Percentiles rank a stretch among this genome's conserved stretches.
Conservation (phyloP, 345 rosid genomes). For the Linum tenue region DNA sequence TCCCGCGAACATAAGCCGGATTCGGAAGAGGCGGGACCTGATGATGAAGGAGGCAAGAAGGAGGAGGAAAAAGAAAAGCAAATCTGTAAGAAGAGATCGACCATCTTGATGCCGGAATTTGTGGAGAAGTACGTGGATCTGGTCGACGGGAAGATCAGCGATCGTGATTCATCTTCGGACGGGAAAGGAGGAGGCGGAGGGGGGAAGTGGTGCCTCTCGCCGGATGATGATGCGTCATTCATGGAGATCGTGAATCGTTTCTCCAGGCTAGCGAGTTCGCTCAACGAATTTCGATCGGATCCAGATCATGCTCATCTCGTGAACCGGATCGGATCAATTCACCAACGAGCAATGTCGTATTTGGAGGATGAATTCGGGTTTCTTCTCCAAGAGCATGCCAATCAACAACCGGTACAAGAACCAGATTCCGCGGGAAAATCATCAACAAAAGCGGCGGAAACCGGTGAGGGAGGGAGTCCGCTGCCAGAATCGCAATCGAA, state of each 20-base stretch:
- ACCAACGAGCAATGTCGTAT: constrained; percentile 67
- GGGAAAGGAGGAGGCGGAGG: constrained; percentile 24
- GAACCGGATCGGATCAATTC: constrained; percentile 47
- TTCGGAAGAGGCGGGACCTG: too few relatives aligned
- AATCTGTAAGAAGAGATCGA: neutral
- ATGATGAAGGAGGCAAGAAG: neutral
- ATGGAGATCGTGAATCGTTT: constrained; percentile 41
- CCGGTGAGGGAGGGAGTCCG: neutral
- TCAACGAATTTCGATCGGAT: constrained; percentile 31
- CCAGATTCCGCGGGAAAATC: neutral
- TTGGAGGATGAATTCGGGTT: constrained; percentile 66
- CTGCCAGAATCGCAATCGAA: neutral
- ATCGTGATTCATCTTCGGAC: constrained; percentile 22
- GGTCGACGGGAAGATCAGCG: constrained; percentile 31
- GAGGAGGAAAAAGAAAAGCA: neutral
- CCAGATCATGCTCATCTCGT: constrained; percentile 24
- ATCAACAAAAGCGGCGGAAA: neutral
- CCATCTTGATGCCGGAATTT: constrained; percentile 36
- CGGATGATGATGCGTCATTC: constrained; percentile 37
- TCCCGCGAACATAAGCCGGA: too few relatives aligned
- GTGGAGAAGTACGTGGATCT: constrained; percentile 58
- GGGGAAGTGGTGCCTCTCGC: constrained; percentile 20
- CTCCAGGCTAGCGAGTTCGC: constrained; percentile 35
- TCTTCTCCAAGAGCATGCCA: constrained; percentile 29
- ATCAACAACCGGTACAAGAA: neutral